Evolutionary conservation across 495 filamentous ascomycete genomes (phyloP), one percentile per base, ranked within the genome.

Genomic region (Lasiosphaeria miniovina): DNA sequence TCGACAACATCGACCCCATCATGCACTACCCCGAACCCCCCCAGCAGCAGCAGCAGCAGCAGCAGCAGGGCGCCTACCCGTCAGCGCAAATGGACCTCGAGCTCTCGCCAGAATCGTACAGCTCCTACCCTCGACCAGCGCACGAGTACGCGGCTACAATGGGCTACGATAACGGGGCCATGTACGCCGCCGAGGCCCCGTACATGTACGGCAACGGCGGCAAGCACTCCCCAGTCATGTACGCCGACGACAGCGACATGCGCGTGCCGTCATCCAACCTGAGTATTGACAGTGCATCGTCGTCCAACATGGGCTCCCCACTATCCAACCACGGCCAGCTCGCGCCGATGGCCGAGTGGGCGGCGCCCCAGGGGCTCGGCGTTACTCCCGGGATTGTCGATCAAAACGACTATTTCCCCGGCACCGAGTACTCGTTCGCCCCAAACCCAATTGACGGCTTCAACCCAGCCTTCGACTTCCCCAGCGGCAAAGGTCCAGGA

Each of bases 221-320:
- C 40, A 61, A 61, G 53, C 65, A 74, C 24, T 77, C 76, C 14
- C 76, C 78, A 15, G 64, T 71, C 50, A 62, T 74, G 57, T 81
- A 76, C 59, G 60, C 70, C 17, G 80, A 83, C 52, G 75, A 80
- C 46, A 52, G 66, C 54, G 77, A 78, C 36, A 57, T 82, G 68
- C 61, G 82, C 78, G 60, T 78, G 60, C 68, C 81, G 65, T 64
- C 75, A 74, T 79, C 81, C 65, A 75, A 81, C 80, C 70, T 92
- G 51, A 91, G 89, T 14, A 90, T 87, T 56, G 86, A 88, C 33
- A 94, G 90, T 12, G 86, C 88, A 11, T 81, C 89, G 14, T 94
- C 92, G 2, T 96, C 92, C 4, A 82, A 86, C 36, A 87, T 90
- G 65, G 90, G 88, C 36, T 96, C 92, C 8, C 92, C 92, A 17